Evolutionary conservation across 768 basidiomycete species (phyloP).

Genomic region (Suillus tomentosus): DNA sequence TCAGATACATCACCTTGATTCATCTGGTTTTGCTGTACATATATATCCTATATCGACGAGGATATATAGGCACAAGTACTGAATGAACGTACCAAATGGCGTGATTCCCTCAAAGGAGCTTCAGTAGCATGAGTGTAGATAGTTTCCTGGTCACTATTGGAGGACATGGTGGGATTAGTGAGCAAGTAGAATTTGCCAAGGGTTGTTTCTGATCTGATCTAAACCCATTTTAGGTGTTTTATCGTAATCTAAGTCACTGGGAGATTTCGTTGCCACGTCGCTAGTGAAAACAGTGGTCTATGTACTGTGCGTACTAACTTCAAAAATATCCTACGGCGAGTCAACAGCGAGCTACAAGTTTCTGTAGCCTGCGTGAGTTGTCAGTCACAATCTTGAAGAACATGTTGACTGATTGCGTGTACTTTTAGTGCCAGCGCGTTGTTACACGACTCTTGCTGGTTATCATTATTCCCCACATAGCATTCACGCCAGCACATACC

Average conservation of each 20-base stretch:
- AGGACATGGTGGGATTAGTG: neutral
- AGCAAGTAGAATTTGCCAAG: neutral
- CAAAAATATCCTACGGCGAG: neutral
- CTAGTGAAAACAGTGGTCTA: neutral
- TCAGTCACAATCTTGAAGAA: neutral
- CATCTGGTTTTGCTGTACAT: neutral
- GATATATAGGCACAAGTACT: neutral
- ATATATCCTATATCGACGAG: neutral
- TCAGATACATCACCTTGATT: conserved; percentile 5
- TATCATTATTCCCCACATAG: conserved; percentile 20
- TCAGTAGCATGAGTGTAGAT: neutral
- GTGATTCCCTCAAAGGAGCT: conserved; percentile 1
- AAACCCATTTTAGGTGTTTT: neutral
- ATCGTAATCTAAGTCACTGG: conserved; percentile 1
- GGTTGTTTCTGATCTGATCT: neutral
- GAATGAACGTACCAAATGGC: neutral
- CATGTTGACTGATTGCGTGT: neutral
- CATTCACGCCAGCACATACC: conserved; percentile 11
- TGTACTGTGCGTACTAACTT: neutral
- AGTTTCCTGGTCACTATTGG: neutral
- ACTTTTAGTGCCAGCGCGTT: neutral
- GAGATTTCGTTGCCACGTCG: neutral
- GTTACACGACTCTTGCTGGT: conserved; percentile 10
- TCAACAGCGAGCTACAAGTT: neutral
- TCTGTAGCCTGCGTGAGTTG: neutral